phyloP scores from a whole-genome alignment of 352 stramenopile genomes.

The Pythium phragmitis region DNA sequence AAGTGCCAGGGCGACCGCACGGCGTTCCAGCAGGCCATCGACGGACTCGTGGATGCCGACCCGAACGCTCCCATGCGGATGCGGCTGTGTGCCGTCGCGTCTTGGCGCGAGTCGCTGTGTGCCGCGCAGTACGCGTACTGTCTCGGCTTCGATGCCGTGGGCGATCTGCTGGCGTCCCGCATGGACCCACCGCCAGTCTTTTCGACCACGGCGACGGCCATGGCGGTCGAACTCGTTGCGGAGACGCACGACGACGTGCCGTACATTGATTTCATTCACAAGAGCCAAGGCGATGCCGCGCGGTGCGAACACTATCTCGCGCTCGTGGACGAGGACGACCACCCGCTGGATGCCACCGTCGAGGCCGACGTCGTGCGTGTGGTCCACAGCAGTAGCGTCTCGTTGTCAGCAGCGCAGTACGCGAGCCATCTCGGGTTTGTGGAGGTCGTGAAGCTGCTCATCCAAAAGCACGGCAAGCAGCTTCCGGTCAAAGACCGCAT shows the following conservation, averaged over 20 bases:
- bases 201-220: background rate
- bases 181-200: conserved; percentile 9
- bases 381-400: background rate
- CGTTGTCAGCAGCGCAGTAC: conserved; percentile 7
- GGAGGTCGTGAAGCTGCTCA: conserved; percentile 11
- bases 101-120: conserved; percentile 2
- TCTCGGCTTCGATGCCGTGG: conserved; percentile 15
- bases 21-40: conserved; percentile 7
- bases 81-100: background rate
- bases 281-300: conserved; percentile 11
- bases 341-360: background rate
- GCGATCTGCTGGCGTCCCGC: conserved; percentile 16
- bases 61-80: conserved; percentile 14
- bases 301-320: conserved; percentile 9
- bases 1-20: conserved; percentile 9
- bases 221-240: conserved; percentile 8
- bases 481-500: conserved; percentile 8
- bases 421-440: conserved; percentile 17
- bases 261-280: conserved; percentile 13
- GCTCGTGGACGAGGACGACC: conserved; percentile 9
- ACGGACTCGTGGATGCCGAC: conserved; percentile 11
- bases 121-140: conserved; percentile 28
- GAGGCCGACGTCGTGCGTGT: conserved; percentile 13
- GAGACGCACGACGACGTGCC: conserved; percentile 10
- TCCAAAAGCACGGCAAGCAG: conserved; percentile 8